Conservation (phyloP, 2,329 filamentous ascomycete genomes). For the Clonostachys rhizophaga region DNA sequence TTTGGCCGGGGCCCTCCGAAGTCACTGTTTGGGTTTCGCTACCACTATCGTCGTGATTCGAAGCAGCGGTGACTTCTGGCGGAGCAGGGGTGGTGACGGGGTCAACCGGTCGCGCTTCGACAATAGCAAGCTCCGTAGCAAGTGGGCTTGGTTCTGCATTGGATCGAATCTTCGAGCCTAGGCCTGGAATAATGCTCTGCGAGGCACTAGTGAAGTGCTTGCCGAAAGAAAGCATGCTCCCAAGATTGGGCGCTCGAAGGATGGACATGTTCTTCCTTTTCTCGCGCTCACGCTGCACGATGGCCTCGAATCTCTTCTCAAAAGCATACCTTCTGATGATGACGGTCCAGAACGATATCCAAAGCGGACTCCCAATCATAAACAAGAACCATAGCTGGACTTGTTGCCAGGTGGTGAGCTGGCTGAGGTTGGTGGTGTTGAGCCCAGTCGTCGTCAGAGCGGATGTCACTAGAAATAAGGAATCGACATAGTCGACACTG, state of each 20-base stretch:
- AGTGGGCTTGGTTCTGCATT: background rate
- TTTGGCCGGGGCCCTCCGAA: too few species aligned
- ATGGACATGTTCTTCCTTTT: slow-evolving; percentile 9
- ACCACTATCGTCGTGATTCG: background rate
- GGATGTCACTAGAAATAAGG: slow-evolving; percentile 61
- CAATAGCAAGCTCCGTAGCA: background rate
- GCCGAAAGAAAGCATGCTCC: background rate
- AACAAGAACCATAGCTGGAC: slow-evolving; percentile 60
- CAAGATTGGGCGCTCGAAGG: slow-evolving; percentile 2
- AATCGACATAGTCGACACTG: slow-evolving; percentile 56
- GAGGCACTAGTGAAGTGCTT: background rate
- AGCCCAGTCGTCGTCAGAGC: slow-evolving; percentile 63
- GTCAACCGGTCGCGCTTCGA: background rate
- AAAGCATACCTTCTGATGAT: slow-evolving; percentile 57
- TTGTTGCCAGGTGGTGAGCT: slow-evolving; percentile 65
- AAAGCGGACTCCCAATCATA: slow-evolving; percentile 61
- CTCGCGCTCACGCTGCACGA: slow-evolving; percentile 37
- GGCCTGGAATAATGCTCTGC: background rate
- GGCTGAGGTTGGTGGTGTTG: slow-evolving; percentile 61
- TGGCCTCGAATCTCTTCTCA: slow-evolving; percentile 51
- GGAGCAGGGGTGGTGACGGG: background rate
- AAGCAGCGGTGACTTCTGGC: background rate
- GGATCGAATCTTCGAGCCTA: background rate
- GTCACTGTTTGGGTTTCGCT: background rate
- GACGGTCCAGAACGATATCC: slow-evolving; percentile 62